phyloP scores from a whole-genome alignment of 2,329 filamentous ascomycete species.

The Rhynchosporium secalis region DNA sequence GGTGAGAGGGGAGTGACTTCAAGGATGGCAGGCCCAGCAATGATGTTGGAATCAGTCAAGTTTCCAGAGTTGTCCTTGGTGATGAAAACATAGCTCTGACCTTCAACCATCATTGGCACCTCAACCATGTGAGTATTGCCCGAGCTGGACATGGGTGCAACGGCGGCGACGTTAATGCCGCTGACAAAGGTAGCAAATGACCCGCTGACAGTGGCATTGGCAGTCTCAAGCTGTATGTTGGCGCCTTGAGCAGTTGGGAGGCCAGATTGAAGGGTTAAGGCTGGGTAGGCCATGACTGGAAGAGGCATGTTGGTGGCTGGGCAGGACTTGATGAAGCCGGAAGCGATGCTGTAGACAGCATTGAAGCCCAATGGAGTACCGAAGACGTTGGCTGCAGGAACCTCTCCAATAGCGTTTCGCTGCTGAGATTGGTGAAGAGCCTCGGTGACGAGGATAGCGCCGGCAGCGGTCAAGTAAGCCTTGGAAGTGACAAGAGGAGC shows the following conservation, averaged over 20 bases:
- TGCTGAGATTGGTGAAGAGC: conserved; percentile 65
- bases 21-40: conserved; percentile 42
- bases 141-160: conserved; percentile 40
- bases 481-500: conserved; percentile 58
- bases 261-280: conserved; percentile 41
- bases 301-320: conserved; percentile 54
- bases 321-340: conserved; percentile 59
- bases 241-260: conserved; percentile 29
- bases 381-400: conserved; percentile 59
- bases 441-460: conserved; percentile 65
- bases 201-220: conserved; percentile 29
- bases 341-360: conserved; percentile 63
- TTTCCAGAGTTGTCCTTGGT: conserved; percentile 42
- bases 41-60: conserved; percentile 42
- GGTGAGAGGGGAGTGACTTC: conserved; percentile 38
- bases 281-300: conserved; percentile 61
- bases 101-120: conserved; percentile 40
- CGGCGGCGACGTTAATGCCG: conserved; percentile 39
- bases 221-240: conserved; percentile 34
- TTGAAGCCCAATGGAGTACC: conserved; percentile 60
- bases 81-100: conserved; percentile 46
- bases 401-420: conserved; percentile 50
- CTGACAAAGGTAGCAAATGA: conserved; percentile 42
- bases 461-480: conserved; percentile 60
- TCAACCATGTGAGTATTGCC: conserved; percentile 34